These are phyloP conservation scores for Sporobolomyces pararoseus DNA, from an alignment of 768 basidiomycete species.

Conservation along the genomic window DNA sequence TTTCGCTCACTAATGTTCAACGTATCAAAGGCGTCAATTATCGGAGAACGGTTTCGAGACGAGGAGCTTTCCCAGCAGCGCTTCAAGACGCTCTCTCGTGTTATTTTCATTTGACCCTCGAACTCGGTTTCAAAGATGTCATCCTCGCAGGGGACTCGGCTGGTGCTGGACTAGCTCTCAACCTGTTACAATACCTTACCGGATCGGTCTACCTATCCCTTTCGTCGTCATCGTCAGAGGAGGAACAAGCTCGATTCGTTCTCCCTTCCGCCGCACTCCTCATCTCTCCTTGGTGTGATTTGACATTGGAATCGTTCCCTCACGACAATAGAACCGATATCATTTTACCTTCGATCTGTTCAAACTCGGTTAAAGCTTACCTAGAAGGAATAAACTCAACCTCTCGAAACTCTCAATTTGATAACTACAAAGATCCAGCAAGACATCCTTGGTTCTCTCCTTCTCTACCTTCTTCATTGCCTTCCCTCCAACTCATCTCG, in stretches of 20 bases:
- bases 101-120: conserved; percentile 37
- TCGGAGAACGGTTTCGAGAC: conserved; percentile 30
- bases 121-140: conserved; percentile 38
- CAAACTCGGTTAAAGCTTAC: conserved; percentile 15
- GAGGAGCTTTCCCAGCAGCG: conserved; percentile 33
- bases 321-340: conserved; percentile 20
- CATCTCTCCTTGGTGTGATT: conserved; percentile 41
- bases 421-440: neutral
- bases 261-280: conserved; percentile 28
- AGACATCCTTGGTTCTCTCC: conserved; percentile 28
- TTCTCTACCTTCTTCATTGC: conserved; percentile 12
- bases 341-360: conserved; percentile 28
- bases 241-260: neutral
- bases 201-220: neutral
- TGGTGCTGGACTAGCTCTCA: conserved; percentile 36
- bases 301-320: conserved; percentile 22
- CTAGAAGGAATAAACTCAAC: neutral
- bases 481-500: conserved; percentile 1
- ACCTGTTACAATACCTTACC: conserved; percentile 39
- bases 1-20: too few relatives aligned
- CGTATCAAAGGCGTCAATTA: conserved; percentile 38
- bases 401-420: too few relatives aligned
- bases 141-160: conserved; percentile 42
- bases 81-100: conserved; percentile 42
- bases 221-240: neutral